Evolutionary conservation across 2,329 filamentous ascomycete genomes (phyloP), one percentile per base, ranked within the genome.

Genomic region (Nigrospora osmanthi): DNA sequence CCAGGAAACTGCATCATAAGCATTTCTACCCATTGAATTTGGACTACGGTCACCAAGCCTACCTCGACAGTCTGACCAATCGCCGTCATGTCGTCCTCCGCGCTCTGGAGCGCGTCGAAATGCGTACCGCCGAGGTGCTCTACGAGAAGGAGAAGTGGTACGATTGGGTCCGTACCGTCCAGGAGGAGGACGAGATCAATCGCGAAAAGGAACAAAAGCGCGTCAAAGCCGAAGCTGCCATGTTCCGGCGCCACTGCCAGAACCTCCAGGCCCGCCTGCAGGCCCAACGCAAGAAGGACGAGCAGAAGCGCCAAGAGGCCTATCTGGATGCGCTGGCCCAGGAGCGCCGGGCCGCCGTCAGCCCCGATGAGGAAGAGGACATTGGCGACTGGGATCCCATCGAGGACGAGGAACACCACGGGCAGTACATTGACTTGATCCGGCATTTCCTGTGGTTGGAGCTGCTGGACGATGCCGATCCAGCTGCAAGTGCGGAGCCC

Each of bases 171-270:
- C 59, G 64, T 13, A 49, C 68, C 44, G 64, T 61, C 32, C 70
- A 75, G 51, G 60, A 68, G 14, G 60, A 66, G 28, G 70, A 73
- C 54, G 71, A 73, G 43, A 54, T 56, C 19, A 61, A 54, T 5
- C 66, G 68, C 28, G 70, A 73, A 38, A 71, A 66, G 38, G 72
- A 75, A 52, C 67, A 67, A 38, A 70, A 68, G 55, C 73, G 72
- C 50, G 60, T 73, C 42, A 72, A 73, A 52, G 59, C 65, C 33
- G 71, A 75, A 51, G 67, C 70, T 3, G 63, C 66, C 14, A 55
- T 75, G 51, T 72, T 74, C 49, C 68, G 62, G 48, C 60, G 72
- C 6, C 67, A 75, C 50, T 66, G 63, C 56, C 70, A 69, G 47
- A 68, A 70, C 36, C 53, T 69, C 35, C 53, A 69, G 38, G 54